Evolutionary conservation across 768 basidiomycete genomes (phyloP).

Genomic region (Hericium alpestre): DNA sequence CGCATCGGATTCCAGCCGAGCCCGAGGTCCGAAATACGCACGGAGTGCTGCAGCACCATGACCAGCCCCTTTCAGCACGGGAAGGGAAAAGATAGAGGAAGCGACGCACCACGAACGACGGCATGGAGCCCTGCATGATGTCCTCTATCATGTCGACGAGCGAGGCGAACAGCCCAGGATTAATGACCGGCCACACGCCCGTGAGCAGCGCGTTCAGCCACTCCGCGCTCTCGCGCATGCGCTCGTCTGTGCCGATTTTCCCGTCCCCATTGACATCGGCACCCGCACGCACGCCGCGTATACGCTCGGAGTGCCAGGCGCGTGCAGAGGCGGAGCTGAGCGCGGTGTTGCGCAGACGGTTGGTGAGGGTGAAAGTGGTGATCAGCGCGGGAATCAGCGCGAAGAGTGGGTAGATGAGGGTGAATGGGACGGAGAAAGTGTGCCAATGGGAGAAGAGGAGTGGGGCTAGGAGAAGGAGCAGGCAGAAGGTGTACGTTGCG

Average conservation of each 20-base stretch:
- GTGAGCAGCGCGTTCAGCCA: constrained; percentile 61
- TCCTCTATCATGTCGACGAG: constrained; percentile 56
- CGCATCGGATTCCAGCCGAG: constrained; percentile 60
- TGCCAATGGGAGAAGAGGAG: background rate
- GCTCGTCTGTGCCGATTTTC: constrained; percentile 16
- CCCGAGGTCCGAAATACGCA: constrained; percentile 63
- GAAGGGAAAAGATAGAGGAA: background rate
- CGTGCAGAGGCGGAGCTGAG: constrained; percentile 20
- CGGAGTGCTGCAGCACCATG: constrained; percentile 28
- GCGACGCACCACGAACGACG: constrained; percentile 27
- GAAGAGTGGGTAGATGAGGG: background rate
- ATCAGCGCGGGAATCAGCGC: constrained; percentile 13
- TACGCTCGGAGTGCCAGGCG: constrained; percentile 23
- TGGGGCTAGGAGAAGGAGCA: constrained; percentile 12
- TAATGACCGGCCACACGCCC: constrained; percentile 64
- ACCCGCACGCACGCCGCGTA: constrained; percentile 20
- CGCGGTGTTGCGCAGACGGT: constrained; percentile 16
- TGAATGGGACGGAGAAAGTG: background rate
- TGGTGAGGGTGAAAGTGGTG: constrained; percentile 16
- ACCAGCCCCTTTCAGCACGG: constrained; percentile 12
- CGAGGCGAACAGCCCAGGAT: constrained; percentile 52
- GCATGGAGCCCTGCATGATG: constrained; percentile 43
- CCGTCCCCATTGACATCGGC: constrained; percentile 20
- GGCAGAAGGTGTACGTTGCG: constrained; percentile 11
- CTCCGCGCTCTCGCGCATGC: constrained; percentile 30